These are phyloP conservation scores for Exsudoporus frostii DNA, from an alignment of 768 basidiomycete species.

Conservation along the genomic window DNA sequence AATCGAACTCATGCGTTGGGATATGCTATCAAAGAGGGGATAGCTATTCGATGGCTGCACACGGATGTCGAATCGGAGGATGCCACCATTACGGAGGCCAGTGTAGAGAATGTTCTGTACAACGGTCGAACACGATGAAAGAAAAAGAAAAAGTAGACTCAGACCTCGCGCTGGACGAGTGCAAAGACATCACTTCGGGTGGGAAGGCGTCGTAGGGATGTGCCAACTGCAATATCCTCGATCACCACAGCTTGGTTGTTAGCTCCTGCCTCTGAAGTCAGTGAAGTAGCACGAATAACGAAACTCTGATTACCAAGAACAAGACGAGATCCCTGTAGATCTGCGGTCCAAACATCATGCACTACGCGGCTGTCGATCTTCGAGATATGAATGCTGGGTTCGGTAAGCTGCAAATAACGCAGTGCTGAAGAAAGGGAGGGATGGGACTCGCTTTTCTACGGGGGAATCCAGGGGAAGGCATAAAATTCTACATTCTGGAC, in stretches of 20 bases:
- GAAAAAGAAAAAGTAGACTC: constrained; percentile 2
- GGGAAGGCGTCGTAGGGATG: constrained; percentile 38
- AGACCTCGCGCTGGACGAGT: constrained; percentile 50
- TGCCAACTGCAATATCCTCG: constrained; percentile 43
- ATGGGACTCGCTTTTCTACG: constrained; percentile 35
- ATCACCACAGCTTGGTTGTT: constrained; percentile 50
- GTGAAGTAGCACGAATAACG: neutral
- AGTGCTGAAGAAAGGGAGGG: neutral
- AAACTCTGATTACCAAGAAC: constrained; percentile 44
- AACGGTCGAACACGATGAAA: neutral
- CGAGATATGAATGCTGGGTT: constrained; percentile 12
- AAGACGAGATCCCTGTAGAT: constrained; percentile 46
- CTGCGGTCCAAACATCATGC: constrained; percentile 56
- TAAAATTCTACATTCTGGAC: constrained; percentile 47
- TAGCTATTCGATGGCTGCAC: constrained; percentile 34
- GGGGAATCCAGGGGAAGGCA: constrained; percentile 42
- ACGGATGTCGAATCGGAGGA: constrained; percentile 59
- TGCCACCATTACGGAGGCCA: constrained; percentile 57
- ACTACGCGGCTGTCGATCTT: constrained; percentile 38
- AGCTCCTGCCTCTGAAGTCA: constrained; percentile 41
- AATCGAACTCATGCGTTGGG: constrained; percentile 42
- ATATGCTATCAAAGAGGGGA: constrained; percentile 40
- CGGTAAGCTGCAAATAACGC: neutral
- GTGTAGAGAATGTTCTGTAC: constrained; percentile 49
- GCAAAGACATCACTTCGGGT: constrained; percentile 66